Base-by-base conservation (phyloP, 305 asterid genomes). In the Rubia peregrina region DNA sequence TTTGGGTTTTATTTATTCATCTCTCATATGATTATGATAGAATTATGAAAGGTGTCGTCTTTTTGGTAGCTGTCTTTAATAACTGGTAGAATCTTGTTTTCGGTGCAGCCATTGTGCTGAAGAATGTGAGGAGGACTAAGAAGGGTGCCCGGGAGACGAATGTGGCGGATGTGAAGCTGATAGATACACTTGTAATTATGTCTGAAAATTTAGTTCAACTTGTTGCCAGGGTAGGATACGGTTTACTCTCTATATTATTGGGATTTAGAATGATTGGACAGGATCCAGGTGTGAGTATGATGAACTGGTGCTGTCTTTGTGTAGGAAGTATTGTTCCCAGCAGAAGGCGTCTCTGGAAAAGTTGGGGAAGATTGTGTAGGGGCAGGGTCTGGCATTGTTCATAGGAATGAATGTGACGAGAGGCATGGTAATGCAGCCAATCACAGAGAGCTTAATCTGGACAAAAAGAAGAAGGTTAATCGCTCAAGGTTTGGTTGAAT, bases 181-280 rank as follows among this genome's bases (percentile, higher is more conserved):
- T 90, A 67, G 96, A 90, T 77, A 92, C 96, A 33, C 92, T 92
- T 42, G 24, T 92, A 66, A 77, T 92, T 73, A 79, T 67, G 61
- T 82, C 88, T 0, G 89, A 90, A 72, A 88, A 90, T 81, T 86
- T 92, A 74, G 96, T 87, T 73, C 96, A 92, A 87, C 85, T 92
- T 75, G 92, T 92, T 74, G 96, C 88, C 57, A 88, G 86, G 98
- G 98, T 82, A 79, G 66, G 85, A 75, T 53, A 64, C 36, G 8
- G 17, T 64, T 43, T 5, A 6, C 67, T 24, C 53, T 64, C 33
- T 40, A 0, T 78, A 61, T 68, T 44, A 69, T 73, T 65, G 1
- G 44, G 24, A 22, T 62, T 76, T 59, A 5, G 10, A 19, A 21
- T 67, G 56, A 5, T 71, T 41, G 51, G 40, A 68, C 76, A 71